A percentile compares a stretch with the other conserved stretches of the same genome.
Evolutionary conservation across 164 flowering plant species (phyloP).

Genomic region (Magnolia changhungtana): DNA sequence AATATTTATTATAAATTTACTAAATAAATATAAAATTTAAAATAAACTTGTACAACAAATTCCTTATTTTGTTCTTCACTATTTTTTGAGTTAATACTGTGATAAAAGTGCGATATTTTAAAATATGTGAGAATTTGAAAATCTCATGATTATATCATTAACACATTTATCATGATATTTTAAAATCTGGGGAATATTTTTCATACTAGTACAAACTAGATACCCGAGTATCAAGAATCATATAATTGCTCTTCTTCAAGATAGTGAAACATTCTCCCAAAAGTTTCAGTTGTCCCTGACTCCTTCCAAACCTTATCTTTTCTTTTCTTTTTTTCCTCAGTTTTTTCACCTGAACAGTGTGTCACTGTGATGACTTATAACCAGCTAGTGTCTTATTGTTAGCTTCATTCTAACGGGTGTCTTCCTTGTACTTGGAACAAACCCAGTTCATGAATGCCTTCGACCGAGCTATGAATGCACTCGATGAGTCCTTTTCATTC

Average conservation of each 20-base stretch:
- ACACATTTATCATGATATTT: too few species aligned
- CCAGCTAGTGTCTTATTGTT: background rate
- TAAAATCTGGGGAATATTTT: too few species aligned
- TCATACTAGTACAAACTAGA: background rate
- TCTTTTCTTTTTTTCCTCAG: background rate
- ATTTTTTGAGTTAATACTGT: too few species aligned
- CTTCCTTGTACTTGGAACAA: constrained; percentile 18
- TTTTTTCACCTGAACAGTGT: background rate
- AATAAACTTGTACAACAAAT: too few species aligned
- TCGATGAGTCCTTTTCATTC: constrained; percentile 77
- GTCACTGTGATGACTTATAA: background rate
- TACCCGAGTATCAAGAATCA: background rate
- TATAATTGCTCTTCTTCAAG: background rate
- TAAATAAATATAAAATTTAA: too few species aligned
- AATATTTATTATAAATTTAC: too few species aligned
- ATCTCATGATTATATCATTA: too few species aligned
- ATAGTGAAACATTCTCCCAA: background rate
- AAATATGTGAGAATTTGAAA: too few species aligned
- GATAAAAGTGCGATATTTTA: too few species aligned
- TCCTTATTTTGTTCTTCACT: too few species aligned
- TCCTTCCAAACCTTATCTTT: background rate
- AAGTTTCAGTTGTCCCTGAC: background rate
- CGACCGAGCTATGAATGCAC: constrained; percentile 82
- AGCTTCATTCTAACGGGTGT: constrained; percentile 7
- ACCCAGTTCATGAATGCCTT: constrained; percentile 92